These are phyloP conservation scores for Russula griseocarnosa DNA, from an alignment of 768 basidiomycete species.

Conservation along the genomic window DNA sequence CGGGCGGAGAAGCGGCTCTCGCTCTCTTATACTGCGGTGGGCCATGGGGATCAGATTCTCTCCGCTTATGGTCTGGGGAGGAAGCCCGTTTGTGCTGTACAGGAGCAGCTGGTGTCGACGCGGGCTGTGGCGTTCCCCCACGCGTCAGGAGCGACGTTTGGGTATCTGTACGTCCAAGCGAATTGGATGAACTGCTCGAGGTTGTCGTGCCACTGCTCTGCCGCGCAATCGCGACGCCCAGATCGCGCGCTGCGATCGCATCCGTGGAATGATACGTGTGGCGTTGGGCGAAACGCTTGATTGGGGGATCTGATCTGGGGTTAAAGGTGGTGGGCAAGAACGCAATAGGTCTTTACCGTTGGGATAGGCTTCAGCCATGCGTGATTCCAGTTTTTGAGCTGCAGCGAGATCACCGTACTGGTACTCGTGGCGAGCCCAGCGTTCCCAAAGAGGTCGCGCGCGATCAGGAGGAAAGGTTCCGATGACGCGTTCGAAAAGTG, in stretches of 20 bases:
- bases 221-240: conserved; percentile 65
- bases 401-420: conserved; percentile 90
- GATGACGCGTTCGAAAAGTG: conserved; percentile 89
- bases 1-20: conserved; percentile 46
- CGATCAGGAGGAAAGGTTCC: conserved; percentile 70
- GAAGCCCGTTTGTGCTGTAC: conserved; percentile 33
- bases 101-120: conserved; percentile 35
- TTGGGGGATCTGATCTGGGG: conserved; percentile 67
- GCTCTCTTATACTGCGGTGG: conserved; percentile 43
- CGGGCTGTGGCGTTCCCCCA: conserved; percentile 38
- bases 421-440: conserved; percentile 94
- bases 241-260: conserved; percentile 82
- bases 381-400: conserved; percentile 81
- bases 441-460: conserved; percentile 87
- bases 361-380: conserved; percentile 85
- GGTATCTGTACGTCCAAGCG: conserved; percentile 28
- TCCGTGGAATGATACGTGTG: conserved; percentile 81
- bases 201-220: conserved; percentile 29
- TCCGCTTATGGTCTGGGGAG: conserved; percentile 40
- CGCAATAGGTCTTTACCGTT: conserved; percentile 49
- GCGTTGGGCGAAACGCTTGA: conserved; percentile 86
- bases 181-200: conserved; percentile 19
- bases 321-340: background rate
- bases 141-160: conserved; percentile 20
- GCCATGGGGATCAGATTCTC: conserved; percentile 41